A percentile compares a stretch with the other conserved stretches of the same genome.
Conservation (phyloP, 441 rosid species). For the Mallotus japonicus region DNA sequence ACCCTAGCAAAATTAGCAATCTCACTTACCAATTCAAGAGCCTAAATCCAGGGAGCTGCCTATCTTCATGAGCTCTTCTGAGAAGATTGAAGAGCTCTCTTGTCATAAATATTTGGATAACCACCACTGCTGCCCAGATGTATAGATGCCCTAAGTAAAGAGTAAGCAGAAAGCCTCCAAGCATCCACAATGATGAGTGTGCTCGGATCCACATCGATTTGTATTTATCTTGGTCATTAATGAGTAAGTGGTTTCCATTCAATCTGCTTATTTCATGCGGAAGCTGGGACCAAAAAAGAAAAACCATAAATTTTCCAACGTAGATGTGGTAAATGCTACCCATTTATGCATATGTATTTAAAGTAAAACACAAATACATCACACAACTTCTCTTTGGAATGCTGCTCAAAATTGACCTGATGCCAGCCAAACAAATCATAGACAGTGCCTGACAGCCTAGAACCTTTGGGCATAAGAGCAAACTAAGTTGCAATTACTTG, state of each 20-base stretch:
- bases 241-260: slow-evolving; percentile 63
- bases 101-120: slow-evolving; percentile 85
- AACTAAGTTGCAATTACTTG: neutral
- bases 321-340: neutral
- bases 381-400: too few relatives aligned
- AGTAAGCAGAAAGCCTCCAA: slow-evolving; percentile 64
- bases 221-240: slow-evolving; percentile 66
- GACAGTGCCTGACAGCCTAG: too few relatives aligned
- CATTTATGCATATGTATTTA: neutral
- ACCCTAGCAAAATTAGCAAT: neutral
- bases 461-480: neutral
- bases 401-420: too few relatives aligned
- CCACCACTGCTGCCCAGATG: slow-evolving; percentile 83
- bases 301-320: neutral
- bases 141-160: slow-evolving; percentile 94
- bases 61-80: slow-evolving; percentile 76
- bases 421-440: too few relatives aligned
- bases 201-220: slow-evolving; percentile 67
- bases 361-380: neutral
- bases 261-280: slow-evolving; percentile 43
- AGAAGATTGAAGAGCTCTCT: slow-evolving; percentile 74
- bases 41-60: slow-evolving; percentile 85
- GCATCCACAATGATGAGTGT: slow-evolving; percentile 84
- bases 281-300: slow-evolving; percentile 35
- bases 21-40: slow-evolving; percentile 66